phyloP scores from a whole-genome alignment of 228 moss, liverwort and hornwort genomes.

The Sphagnum magellanicum region DNA sequence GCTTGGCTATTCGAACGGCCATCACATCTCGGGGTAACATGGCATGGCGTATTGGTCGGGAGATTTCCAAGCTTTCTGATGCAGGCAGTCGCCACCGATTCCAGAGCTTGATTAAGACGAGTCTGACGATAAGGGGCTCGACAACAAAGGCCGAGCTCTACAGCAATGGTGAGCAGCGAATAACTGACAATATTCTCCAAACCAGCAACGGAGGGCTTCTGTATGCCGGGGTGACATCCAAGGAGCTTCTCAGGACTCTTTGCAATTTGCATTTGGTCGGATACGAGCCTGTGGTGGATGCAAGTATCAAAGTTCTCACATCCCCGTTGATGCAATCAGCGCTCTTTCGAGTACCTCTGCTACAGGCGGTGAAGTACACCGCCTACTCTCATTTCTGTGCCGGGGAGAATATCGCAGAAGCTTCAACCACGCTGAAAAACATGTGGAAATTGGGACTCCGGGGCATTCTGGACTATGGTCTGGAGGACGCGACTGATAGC shows the following conservation, averaged over 20 bases:
- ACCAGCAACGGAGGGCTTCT: conserved; percentile 43
- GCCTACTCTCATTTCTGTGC: conserved; percentile 84
- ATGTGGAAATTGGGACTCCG: conserved; percentile 80
- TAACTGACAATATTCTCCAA: conserved; percentile 26
- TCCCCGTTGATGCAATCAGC: conserved; percentile 60
- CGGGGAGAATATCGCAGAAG: conserved; percentile 67
- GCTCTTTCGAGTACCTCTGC: conserved; percentile 41
- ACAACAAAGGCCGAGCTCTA: conserved; percentile 29
- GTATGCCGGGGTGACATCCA: conserved; percentile 56
- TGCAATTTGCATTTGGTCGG: conserved; percentile 75
- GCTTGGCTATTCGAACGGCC: too few species aligned
- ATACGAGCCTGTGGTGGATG: conserved; percentile 62
- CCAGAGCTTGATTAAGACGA: conserved; percentile 6
- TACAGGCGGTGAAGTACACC: conserved; percentile 63
- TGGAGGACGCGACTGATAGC: conserved; percentile 82
- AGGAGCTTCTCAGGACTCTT: conserved; percentile 59
- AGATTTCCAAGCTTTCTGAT: conserved; percentile 15
- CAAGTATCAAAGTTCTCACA: conserved; percentile 61
- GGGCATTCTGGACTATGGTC: conserved; percentile 77
- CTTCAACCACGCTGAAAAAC: conserved; percentile 57
- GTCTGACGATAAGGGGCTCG: conserved; percentile 21
- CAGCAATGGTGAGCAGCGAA: conserved; percentile 12
- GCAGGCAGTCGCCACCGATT: background rate
- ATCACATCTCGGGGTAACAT: conserved; percentile 8
- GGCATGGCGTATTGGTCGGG: conserved; percentile 37